A percentile compares a stretch with the other conserved stretches of the same genome.
These are phyloP conservation scores for Pseudogymnoascus sp. DNA, from an alignment of 2,329 filamentous ascomycete genomes.

Conservation along the genomic window DNA sequence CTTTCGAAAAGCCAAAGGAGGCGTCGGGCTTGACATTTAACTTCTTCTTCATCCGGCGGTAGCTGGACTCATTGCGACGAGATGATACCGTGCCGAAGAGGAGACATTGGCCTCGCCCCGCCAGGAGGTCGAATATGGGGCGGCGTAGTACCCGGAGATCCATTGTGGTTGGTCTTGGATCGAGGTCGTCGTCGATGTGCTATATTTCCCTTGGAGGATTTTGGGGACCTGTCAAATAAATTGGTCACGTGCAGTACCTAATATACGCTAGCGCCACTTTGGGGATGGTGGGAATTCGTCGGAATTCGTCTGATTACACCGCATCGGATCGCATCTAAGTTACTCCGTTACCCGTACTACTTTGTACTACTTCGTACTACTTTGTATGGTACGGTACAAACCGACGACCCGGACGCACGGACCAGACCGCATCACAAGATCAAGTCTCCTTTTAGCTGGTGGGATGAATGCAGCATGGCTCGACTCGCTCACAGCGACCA, in stretches of 20 bases:
- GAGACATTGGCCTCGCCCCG: slow-evolving; percentile 22
- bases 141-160: slow-evolving; percentile 25
- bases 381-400: background rate
- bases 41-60: slow-evolving; percentile 27
- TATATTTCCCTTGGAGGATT: slow-evolving; percentile 9
- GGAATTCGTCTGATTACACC: no score
- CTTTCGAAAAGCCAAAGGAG: slow-evolving; percentile 42
- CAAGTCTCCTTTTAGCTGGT: slow-evolving; percentile 4
- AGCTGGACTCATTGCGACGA: slow-evolving; percentile 28
- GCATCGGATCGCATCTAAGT: background rate
- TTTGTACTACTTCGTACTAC: background rate
- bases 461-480: background rate
- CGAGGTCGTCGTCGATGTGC: slow-evolving; percentile 8
- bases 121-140: slow-evolving; percentile 23
- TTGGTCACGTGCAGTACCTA: background rate
- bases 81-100: slow-evolving; percentile 22
- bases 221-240: slow-evolving; percentile 5
- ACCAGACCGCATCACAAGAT: slow-evolving; percentile 6
- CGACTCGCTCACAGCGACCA: background rate
- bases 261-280: background rate
- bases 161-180: slow-evolving; percentile 20
- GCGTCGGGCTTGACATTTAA: slow-evolving; percentile 52
- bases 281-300: background rate
- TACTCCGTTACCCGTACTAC: background rate
- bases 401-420: slow-evolving; percentile 1